A percentile compares a stretch with the other conserved stretches of the same genome.
Conservation (phyloP, 108 stramenopile genomes). For the Chaetoceros tenuissimus region DNA sequence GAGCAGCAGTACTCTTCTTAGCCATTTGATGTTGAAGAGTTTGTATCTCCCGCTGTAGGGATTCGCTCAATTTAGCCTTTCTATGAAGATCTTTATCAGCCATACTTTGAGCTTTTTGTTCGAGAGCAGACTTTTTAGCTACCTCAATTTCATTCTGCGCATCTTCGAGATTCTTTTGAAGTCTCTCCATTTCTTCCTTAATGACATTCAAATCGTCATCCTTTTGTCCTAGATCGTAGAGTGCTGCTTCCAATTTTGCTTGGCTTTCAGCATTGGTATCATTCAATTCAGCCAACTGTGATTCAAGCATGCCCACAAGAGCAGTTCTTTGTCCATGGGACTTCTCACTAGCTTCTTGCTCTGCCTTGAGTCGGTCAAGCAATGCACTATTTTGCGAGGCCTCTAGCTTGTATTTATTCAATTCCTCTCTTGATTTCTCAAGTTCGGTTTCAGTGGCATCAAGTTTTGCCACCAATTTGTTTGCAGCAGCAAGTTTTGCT, state of each 20-base stretch:
- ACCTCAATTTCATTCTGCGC: constrained; percentile 38
- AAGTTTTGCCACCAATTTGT: constrained; percentile 48
- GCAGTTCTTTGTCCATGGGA: constrained; percentile 86
- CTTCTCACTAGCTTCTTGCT: constrained; percentile 64
- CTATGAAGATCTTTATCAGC: constrained; percentile 21
- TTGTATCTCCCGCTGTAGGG: constrained; percentile 63
- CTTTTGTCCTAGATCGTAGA: constrained; percentile 66
- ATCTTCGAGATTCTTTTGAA: background rate
- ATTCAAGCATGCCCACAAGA: constrained; percentile 82
- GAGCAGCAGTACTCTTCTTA: constrained; percentile 77
- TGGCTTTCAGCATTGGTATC: constrained; percentile 64
- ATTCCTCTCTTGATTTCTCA: constrained; percentile 47
- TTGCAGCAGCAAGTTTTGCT: constrained; percentile 36
- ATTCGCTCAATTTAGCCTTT: constrained; percentile 41
- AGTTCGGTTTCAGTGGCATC: constrained; percentile 56
- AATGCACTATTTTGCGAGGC: constrained; percentile 61
- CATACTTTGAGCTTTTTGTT: constrained; percentile 26
- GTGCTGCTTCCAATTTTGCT: constrained; percentile 67
- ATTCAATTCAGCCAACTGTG: constrained; percentile 72
- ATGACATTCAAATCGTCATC: constrained; percentile 42
- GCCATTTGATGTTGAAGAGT: constrained; percentile 72
- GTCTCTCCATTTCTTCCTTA: background rate
- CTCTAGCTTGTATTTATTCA: constrained; percentile 70
- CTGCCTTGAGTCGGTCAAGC: constrained; percentile 61
- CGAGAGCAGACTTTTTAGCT: constrained; percentile 24